Conservation (phyloP, 768 basidiomycete species). For the Tubosaeta brunneosetosa region DNA sequence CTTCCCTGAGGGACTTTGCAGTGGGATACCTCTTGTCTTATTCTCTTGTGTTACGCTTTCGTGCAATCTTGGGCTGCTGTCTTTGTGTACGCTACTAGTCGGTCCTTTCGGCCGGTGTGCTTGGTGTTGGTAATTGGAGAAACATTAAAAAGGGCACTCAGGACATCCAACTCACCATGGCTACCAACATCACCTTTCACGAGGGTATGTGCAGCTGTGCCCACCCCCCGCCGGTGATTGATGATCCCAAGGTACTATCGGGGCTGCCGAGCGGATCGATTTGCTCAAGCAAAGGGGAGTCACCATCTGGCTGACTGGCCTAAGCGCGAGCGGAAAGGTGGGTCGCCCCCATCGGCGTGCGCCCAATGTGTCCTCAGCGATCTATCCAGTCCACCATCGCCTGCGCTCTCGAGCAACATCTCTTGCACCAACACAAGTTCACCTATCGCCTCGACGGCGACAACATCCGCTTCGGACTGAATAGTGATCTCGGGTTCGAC, state of each 20-base stretch:
- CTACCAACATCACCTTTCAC: conserved; percentile 64
- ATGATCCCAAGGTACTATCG: conserved; percentile 61
- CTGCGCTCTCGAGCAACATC: conserved; percentile 93
- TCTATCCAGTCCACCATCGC: conserved; percentile 83
- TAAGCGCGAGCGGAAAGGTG: conserved; percentile 94
- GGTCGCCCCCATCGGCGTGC: conserved; percentile 4
- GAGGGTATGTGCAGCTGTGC: conserved; percentile 38
- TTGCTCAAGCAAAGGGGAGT: conserved; percentile 78
- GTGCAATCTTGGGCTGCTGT: not conserved
- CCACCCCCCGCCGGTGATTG: not conserved
- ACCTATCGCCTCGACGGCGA: conserved; percentile 94
- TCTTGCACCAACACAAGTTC: conserved; percentile 81
- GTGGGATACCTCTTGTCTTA: conserved; percentile 8
- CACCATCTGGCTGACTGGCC: conserved; percentile 95
- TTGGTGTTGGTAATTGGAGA: no score
- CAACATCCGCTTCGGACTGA: conserved; percentile 91
- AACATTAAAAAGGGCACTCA: no score
- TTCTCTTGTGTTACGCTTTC: conserved; percentile 3
- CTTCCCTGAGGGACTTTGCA: conserved; percentile 20
- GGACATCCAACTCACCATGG: conserved; percentile 19
- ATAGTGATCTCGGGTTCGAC: conserved; percentile 94
- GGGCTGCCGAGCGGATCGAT: conserved; percentile 56
- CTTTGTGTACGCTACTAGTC: not conserved
- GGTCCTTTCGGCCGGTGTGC: conserved; percentile 13
- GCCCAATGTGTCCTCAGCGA: not conserved